Evolutionary conservation across 495 filamentous ascomycete genomes (phyloP), one percentile per base, ranked within the genome.

Genomic region (Hyaloscypha bicolor): DNA sequence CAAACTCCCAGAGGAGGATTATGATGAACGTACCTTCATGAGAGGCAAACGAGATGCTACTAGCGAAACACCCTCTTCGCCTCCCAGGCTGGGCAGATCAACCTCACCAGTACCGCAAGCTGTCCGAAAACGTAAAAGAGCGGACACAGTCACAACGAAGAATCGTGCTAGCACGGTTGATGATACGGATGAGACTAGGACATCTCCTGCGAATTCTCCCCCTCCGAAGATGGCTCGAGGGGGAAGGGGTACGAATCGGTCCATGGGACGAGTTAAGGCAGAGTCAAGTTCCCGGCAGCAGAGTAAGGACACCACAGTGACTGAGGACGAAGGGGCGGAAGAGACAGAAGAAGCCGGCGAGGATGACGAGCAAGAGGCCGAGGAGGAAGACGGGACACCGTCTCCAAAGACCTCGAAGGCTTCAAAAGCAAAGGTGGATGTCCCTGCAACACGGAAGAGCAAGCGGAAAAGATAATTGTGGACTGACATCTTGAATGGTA

Each of bases 1-100:
- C 69, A 78, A 82, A 56, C 84, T 97, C n/a, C 92, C 93, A 0
- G 80, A 85, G 35, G 87, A 90, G 19, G 90, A 95, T 55, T 97
- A 88, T 73, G 88, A 85, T 61, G 89, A 92, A 1, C 69, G 90
- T 69, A 94, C 92, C 80, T 89, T 91, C 76, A 83, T 84, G 65
- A 84, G 85, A 67, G 81, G 80, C 0, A 89, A 80, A 74, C 83
- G 74, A 74, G 86, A 76, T 73, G 16, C 55, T 5, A 6, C 6
- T 55, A 69, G 63, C 65, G 66, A 68, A 60, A 63, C 64, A 21
- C 55, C 64, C 3, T 78, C 80, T 2, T 80, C 82, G 53, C 65
- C 73, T 25, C 79, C 82, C 21, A 71, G 69, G 73, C 74, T 32
- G 73, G 78, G 21, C 80, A 81, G 33, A 72, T 78, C 57, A 74